These are phyloP conservation scores for Ambrosiella xylebori DNA, from an alignment of 2,329 filamentous ascomycete genomes.

Conservation along the genomic window DNA sequence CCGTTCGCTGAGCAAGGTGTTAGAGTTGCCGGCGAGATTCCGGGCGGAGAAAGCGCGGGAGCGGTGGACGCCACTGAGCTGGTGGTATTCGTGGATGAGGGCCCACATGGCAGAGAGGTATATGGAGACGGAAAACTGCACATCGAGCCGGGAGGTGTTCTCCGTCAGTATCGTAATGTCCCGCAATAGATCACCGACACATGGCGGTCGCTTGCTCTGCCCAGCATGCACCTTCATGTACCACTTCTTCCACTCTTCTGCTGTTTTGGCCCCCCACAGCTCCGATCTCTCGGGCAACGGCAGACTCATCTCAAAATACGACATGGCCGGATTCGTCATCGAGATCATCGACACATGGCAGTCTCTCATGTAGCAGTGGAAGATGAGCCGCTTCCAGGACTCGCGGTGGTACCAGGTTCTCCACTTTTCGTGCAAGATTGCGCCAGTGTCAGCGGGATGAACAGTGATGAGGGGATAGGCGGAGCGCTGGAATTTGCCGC, in stretches of 20 bases:
- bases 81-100: conserved; percentile 48
- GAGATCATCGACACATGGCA: conserved; percentile 50
- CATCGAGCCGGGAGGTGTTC: conserved; percentile 35
- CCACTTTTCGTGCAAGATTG: conserved; percentile 47
- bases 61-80: conserved; percentile 34
- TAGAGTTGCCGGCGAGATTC: conserved; percentile 23
- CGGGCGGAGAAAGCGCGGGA: conserved; percentile 29
- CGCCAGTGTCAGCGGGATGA: conserved; percentile 35
- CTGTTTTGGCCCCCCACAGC: conserved; percentile 48
- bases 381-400: conserved; percentile 48
- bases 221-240: conserved; percentile 29
- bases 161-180: conserved; percentile 35
- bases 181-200: conserved; percentile 37
- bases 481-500: conserved; percentile 40
- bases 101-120: conserved; percentile 49
- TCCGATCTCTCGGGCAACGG: conserved; percentile 44
- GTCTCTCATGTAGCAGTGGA: conserved; percentile 48
- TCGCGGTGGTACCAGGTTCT: conserved; percentile 45
- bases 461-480: conserved; percentile 35
- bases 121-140: conserved; percentile 38
- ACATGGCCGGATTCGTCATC: conserved; percentile 45
- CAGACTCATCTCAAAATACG: conserved; percentile 50
- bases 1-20: conserved; percentile 33
- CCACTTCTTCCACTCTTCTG: conserved; percentile 45
- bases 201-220: conserved; percentile 29